phyloP scores from a whole-genome alignment of 768 basidiomycete genomes.

The Naganishia onofrii region DNA sequence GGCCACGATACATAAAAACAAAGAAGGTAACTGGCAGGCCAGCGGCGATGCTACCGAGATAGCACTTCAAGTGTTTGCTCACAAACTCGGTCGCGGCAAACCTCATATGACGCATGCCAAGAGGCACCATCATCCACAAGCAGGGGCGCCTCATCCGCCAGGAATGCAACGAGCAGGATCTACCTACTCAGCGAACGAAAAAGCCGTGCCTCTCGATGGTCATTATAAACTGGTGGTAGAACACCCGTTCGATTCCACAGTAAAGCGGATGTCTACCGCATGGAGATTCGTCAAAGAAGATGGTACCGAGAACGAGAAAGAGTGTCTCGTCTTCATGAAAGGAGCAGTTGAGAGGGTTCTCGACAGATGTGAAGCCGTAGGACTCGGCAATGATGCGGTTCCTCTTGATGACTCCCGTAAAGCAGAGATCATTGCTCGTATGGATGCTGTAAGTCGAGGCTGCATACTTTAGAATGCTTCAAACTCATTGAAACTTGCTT shows the following conservation, averaged over 20 bases:
- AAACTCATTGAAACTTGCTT: neutral
- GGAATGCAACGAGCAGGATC: conserved; percentile 2
- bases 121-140: conserved; percentile 15
- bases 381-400: conserved; percentile 26
- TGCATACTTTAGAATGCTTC: neutral
- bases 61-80: conserved; percentile 61
- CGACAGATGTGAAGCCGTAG: conserved; percentile 54
- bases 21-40: conserved; percentile 56
- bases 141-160: neutral
- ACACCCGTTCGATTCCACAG: conserved; percentile 53
- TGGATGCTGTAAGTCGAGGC: conserved; percentile 24
- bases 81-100: conserved; percentile 57
- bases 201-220: conserved; percentile 26
- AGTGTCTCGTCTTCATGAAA: conserved; percentile 48
- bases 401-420: conserved; percentile 23
- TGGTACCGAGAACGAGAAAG: conserved; percentile 12
- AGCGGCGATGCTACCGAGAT: conserved; percentile 62
- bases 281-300: conserved; percentile 31
- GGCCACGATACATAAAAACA: conserved; percentile 49
- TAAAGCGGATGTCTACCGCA: conserved; percentile 58
- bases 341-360: conserved; percentile 58
- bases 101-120: conserved; percentile 27
- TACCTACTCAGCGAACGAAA: neutral
- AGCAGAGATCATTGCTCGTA: conserved; percentile 23
- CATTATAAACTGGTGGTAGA: conserved; percentile 29